A percentile compares a stretch with the other conserved stretches of the same genome.
These are phyloP conservation scores for Phytophthora quininea DNA, from an alignment of 352 stramenopile species.

Conservation along the genomic window DNA sequence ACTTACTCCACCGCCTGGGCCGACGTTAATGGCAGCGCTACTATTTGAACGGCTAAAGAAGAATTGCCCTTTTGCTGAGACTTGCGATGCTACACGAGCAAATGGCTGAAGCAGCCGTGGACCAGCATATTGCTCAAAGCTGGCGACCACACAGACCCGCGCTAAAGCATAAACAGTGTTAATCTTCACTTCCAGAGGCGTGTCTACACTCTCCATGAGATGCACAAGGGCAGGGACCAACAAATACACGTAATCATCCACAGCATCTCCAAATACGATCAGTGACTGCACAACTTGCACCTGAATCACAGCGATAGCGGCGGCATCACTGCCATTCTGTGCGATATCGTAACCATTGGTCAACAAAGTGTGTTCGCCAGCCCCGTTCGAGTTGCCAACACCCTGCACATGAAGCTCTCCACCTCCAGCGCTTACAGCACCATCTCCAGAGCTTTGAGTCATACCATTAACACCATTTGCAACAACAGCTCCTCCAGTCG, in stretches of 20 bases:
- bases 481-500: conserved; percentile 9
- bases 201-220: conserved; percentile 92
- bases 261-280: conserved; percentile 90
- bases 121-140: conserved; percentile 83
- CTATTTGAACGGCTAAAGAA: conserved; percentile 58
- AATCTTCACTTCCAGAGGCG: conserved; percentile 77
- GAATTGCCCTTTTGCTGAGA: conserved; percentile 73
- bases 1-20: conserved; percentile 8
- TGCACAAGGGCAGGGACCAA: conserved; percentile 93
- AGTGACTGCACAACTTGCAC: conserved; percentile 89
- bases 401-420: conserved; percentile 24
- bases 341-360: conserved; percentile 40
- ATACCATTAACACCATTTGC: conserved; percentile 33
- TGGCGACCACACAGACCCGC: conserved; percentile 65
- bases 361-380: conserved; percentile 18
- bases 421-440: conserved; percentile 13
- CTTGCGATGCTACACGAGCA: conserved; percentile 75
- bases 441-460: conserved; percentile 20
- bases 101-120: conserved; percentile 73
- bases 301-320: conserved; percentile 53
- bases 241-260: conserved; percentile 95
- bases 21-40: conserved; percentile 14
- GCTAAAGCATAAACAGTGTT: conserved; percentile 75
- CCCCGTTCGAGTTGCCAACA: conserved; percentile 14
- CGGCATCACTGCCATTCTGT: conserved; percentile 29